phyloP scores from a whole-genome alignment of 2,329 filamentous ascomycete species.

The Ascochyta pisi region DNA sequence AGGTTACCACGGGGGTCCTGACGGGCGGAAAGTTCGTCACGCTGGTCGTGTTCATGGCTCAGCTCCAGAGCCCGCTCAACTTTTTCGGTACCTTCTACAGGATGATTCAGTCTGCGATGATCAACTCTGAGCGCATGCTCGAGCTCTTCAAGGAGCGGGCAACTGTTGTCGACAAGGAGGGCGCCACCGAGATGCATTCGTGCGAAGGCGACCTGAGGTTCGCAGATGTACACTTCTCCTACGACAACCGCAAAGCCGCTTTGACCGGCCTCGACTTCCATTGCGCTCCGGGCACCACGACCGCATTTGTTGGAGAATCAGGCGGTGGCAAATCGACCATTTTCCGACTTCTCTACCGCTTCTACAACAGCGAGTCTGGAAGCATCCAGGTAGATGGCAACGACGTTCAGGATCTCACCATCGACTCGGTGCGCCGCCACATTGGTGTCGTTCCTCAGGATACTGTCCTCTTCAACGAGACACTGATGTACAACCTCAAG shows the following conservation, averaged over 20 bases:
- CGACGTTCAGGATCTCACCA: conserved; percentile 84
- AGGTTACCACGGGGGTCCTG: conserved; percentile 67
- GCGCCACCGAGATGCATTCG: conserved; percentile 66
- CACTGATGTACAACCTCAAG: conserved; percentile 90
- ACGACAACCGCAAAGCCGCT: conserved; percentile 85
- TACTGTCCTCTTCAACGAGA: conserved; percentile 93
- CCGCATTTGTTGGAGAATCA: conserved; percentile 94
- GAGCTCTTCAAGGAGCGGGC: conserved; percentile 97
- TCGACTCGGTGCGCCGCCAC: conserved; percentile 87
- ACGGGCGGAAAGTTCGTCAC: conserved; percentile 73
- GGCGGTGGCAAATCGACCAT: conserved; percentile 97
- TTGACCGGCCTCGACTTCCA: conserved; percentile 84
- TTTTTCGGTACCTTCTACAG: conserved; percentile 94
- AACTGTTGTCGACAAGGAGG: conserved; percentile 80
- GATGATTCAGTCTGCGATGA: conserved; percentile 95
- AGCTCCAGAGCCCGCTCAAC: conserved; percentile 73
- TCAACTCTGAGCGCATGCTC: conserved; percentile 92
- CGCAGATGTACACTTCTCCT: conserved; percentile 88
- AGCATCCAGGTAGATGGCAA: conserved; percentile 83
- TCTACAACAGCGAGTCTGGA: conserved; percentile 85
- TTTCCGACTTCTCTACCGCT: conserved; percentile 93
- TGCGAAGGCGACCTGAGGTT: conserved; percentile 87
- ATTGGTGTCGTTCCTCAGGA: conserved; percentile 98
- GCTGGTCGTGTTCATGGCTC: conserved; percentile 76
- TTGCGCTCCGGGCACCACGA: conserved; percentile 88